Conservation (phyloP, 208 protist species). For the Leishmania martiniquensis region DNA sequence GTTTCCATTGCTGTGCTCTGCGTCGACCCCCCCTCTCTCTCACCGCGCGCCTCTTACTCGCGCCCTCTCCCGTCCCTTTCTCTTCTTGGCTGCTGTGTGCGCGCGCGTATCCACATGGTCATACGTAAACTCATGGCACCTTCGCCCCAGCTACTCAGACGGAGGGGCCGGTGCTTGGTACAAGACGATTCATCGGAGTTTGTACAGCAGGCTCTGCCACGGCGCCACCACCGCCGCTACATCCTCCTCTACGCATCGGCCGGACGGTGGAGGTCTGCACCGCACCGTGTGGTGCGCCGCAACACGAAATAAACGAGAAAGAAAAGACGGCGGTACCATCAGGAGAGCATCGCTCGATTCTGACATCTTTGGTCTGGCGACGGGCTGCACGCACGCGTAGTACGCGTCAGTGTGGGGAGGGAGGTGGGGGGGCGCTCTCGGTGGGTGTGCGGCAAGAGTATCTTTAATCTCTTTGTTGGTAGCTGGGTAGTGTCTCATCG, state of each 20-base stretch:
- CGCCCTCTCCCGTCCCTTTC: neutral
- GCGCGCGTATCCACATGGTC: no score
- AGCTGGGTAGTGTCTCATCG: neutral
- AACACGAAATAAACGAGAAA: neutral
- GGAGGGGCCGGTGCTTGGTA: neutral
- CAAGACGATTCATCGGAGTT: neutral
- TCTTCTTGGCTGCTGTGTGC: no score
- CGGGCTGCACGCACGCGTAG: neutral
- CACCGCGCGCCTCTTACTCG: no score
- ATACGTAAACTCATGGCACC: no score
- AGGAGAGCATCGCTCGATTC: neutral
- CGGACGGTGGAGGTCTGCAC: neutral
- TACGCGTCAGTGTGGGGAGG: neutral
- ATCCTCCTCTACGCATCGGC: neutral
- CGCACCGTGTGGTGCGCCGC: neutral
- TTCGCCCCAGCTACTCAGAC: neutral
- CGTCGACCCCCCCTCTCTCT: no score
- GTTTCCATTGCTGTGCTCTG: no score
- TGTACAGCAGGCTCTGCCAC: neutral
- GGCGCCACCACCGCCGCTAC: neutral
- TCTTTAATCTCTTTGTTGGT: neutral
- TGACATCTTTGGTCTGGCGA: neutral
- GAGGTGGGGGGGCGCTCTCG: neutral
- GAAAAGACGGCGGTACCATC: neutral
- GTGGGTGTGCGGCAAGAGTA: neutral